Evolutionary conservation across 2,329 filamentous ascomycete genomes (phyloP).

Genomic region (Nectriaceae sp.): DNA sequence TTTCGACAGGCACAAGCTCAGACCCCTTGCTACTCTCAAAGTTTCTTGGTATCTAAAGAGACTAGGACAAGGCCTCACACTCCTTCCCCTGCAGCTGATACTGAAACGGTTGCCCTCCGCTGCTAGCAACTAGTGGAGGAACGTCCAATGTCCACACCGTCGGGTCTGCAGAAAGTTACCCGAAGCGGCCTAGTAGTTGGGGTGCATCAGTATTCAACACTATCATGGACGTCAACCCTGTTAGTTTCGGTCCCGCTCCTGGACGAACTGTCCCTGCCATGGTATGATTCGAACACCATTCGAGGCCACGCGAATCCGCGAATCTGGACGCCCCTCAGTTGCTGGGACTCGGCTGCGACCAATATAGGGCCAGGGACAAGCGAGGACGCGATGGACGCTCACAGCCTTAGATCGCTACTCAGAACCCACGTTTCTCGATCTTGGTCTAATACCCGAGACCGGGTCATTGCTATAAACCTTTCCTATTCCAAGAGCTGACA

Average conservation of each 20-base stretch:
- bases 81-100: slow-evolving; percentile 19
- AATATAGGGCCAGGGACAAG: too few relatives aligned
- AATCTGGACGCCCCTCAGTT: slow-evolving; percentile 9
- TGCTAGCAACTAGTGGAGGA: background rate
- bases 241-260: background rate
- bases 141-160: slow-evolving; percentile 15
- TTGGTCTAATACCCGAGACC: too few relatives aligned
- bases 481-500: too few relatives aligned
- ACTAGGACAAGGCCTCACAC: slow-evolving; percentile 16
- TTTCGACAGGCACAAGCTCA: too few relatives aligned
- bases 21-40: too few relatives aligned
- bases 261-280: background rate
- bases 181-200: slow-evolving; percentile 12
- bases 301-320: slow-evolving; percentile 7
- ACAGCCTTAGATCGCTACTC: too few relatives aligned
- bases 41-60: background rate
- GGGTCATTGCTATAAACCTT: too few relatives aligned
- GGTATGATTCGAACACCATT: slow-evolving; percentile 12
- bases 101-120: slow-evolving; percentile 25
- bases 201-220: slow-evolving; percentile 12
- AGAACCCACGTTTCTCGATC: too few relatives aligned
- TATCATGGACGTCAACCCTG: background rate
- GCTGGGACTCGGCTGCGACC: background rate
- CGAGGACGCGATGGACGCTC: too few relatives aligned
- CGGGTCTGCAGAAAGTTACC: slow-evolving; percentile 16